Evolutionary conservation across 345 rosid genomes (phyloP).

Genomic region (Linum usitatissimum): DNA sequence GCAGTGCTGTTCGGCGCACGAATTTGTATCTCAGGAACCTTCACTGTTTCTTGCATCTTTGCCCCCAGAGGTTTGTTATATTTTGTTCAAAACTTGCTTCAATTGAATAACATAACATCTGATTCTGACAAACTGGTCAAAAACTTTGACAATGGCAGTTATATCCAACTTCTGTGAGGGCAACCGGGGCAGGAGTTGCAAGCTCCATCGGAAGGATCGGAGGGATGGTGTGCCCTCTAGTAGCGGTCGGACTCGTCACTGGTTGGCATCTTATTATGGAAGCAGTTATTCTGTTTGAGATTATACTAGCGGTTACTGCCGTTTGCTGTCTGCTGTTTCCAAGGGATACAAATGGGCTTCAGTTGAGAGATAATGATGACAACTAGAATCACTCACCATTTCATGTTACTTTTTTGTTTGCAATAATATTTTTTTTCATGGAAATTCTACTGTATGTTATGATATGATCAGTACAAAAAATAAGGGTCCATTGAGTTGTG

Average conservation of each 20-base stretch:
- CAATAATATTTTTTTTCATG: too few relatives aligned
- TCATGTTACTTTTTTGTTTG: too few relatives aligned
- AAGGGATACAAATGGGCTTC: background rate
- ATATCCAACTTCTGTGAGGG: slow-evolving; percentile 1
- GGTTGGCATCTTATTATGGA: background rate
- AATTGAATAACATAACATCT: background rate
- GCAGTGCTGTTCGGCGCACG: slow-evolving; percentile 70
- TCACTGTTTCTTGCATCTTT: slow-evolving; percentile 59
- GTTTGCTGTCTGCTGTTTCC: background rate
- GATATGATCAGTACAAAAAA: too few relatives aligned
- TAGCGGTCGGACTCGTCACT: background rate
- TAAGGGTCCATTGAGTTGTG: background rate
- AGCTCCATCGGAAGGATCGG: slow-evolving; percentile 2
- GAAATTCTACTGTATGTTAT: too few relatives aligned
- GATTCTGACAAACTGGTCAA: too few relatives aligned
- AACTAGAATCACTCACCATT: too few relatives aligned
- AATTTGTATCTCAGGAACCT: slow-evolving; percentile 69
- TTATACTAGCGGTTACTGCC: background rate
- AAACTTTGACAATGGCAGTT: background rate
- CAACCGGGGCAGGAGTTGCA: background rate
- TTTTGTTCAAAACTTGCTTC: background rate
- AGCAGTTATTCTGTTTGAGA: background rate
- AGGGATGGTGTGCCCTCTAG: background rate
- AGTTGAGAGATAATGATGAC: background rate
- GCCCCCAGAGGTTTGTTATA: slow-evolving; percentile 73